A percentile compares a stretch with the other conserved stretches of the same genome.
Evolutionary conservation across 139 green algal genomes (phyloP).

Genomic region (Chlorella sp.): DNA sequence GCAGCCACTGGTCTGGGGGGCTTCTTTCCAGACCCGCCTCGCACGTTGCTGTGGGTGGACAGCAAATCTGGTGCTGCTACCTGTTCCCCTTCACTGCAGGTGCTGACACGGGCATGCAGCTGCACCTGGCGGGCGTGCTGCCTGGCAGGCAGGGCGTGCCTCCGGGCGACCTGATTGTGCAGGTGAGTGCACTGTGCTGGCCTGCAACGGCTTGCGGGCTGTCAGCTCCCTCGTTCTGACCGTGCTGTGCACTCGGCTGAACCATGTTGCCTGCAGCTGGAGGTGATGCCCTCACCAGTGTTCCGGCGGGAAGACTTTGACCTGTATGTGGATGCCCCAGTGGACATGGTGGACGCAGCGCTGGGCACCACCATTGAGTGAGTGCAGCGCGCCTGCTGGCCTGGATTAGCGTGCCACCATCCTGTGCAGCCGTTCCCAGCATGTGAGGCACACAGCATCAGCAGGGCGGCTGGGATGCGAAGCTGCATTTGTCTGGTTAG

Average conservation of each 20-base stretch:
- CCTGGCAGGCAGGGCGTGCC: conserved; percentile 10
- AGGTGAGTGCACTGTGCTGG: too few relatives aligned
- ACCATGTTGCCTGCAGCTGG: conserved; percentile 27
- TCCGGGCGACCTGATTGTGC: conserved; percentile 62
- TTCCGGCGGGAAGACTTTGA: conserved; percentile 64
- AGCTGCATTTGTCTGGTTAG: too few relatives aligned
- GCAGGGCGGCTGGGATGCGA: too few relatives aligned
- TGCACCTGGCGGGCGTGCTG: conserved; percentile 52
- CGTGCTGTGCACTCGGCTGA: too few relatives aligned
- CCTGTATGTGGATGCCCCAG: conserved; percentile 43
- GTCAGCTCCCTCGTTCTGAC: too few relatives aligned
- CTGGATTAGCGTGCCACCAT: background rate
- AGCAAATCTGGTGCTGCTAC: too few relatives aligned
- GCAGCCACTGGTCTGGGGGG: background rate
- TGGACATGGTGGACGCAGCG: conserved; percentile 68
- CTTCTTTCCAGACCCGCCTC: too few relatives aligned
- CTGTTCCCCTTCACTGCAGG: conserved; percentile 40
- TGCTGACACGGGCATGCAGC: conserved; percentile 59
- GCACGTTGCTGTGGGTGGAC: too few relatives aligned
- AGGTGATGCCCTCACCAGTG: conserved; percentile 57
- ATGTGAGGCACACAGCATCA: too few relatives aligned
- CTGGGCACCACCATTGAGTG: conserved; percentile 61
- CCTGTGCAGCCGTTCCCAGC: background rate
- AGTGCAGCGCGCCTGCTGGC: background rate
- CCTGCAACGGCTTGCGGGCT: too few relatives aligned